Percentiles rank a stretch among this genome's conserved stretches.
These are phyloP conservation scores for Endogone sp. DNA, from an alignment of 192 early-diverging fungal species.

Conservation along the genomic window DNA sequence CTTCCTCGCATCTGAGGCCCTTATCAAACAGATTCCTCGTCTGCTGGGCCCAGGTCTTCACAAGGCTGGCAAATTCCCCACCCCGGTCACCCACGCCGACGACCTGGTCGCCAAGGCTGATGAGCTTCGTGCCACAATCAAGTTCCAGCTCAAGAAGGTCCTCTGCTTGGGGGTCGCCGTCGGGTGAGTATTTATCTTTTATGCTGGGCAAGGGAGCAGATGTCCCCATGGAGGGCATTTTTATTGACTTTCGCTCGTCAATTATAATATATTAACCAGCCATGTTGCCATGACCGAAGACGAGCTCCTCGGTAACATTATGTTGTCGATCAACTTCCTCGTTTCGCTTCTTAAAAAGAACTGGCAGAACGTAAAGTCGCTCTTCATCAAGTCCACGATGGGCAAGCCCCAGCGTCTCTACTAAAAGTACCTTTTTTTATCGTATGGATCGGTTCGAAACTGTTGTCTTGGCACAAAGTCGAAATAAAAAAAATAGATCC, in stretches of 20 bases:
- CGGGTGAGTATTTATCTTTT: constrained; percentile 31
- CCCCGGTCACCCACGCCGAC: constrained; percentile 88
- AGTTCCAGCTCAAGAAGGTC: constrained; percentile 99
- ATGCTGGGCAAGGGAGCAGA: no score
- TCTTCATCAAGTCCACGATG: constrained; percentile 98
- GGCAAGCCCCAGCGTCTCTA: constrained; percentile 89
- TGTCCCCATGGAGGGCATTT: no score
- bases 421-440: constrained; percentile 46
- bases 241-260: not conserved
- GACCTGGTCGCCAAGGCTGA: constrained; percentile 82
- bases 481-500: not conserved
- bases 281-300: constrained; percentile 95
- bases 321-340: constrained; percentile 98
- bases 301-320: constrained; percentile 92
- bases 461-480: not conserved
- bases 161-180: constrained; percentile 97
- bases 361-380: constrained; percentile 99
- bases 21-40: constrained; percentile 99
- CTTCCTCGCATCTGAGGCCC: constrained; percentile 93
- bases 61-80: constrained; percentile 99
- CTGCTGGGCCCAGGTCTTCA: constrained; percentile 96
- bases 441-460: not conserved
- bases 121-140: constrained; percentile 96
- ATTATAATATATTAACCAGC: no score
- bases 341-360: constrained; percentile 98